phyloP scores from a whole-genome alignment of 148 eudicot species.

The Dianthus caryophyllus region DNA sequence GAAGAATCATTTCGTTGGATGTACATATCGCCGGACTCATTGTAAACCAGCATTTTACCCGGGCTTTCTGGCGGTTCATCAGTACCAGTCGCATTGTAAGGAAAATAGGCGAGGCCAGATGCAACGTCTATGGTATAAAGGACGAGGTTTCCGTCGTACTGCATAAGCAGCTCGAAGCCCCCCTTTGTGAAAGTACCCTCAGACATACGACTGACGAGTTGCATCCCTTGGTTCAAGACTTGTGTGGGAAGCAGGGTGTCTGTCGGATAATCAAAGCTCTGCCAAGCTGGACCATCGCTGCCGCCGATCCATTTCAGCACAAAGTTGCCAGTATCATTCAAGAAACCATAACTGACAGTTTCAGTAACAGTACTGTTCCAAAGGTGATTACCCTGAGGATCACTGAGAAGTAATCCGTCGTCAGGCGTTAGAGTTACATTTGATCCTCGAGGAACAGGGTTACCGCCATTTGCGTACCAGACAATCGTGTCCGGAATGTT shows the following conservation, averaged over 20 bases:
- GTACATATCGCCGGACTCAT: constrained; percentile 31
- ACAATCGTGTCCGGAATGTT: constrained; percentile 47
- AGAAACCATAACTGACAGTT: constrained; percentile 18
- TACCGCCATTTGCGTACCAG: constrained; percentile 38
- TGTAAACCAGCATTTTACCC: constrained; percentile 24
- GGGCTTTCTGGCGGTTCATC: constrained; percentile 5
- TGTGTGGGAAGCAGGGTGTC: constrained; percentile 59
- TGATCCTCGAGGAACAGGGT: constrained; percentile 33
- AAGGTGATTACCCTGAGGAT: constrained; percentile 31
- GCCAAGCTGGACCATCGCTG: constrained; percentile 25
- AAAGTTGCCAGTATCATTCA: constrained; percentile 56
- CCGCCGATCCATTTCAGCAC: constrained; percentile 18
- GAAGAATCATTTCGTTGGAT: constrained; percentile 23
- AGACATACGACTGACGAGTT: constrained; percentile 27
- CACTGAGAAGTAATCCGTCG: constrained; percentile 39
- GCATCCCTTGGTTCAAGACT: constrained; percentile 9
- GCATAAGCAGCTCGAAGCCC: constrained; percentile 33
- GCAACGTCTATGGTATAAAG: constrained; percentile 11
- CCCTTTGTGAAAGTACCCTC: constrained; percentile 37
- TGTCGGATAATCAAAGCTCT: constrained; percentile 41
- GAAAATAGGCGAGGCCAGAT: not conserved
- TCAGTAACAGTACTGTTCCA: constrained; percentile 23
- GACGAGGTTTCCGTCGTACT: constrained; percentile 20
- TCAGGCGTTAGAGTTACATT: constrained; percentile 25
- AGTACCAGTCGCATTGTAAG: constrained; percentile 7